These are phyloP conservation scores for Podospora appendiculata DNA, from an alignment of 495 filamentous ascomycete species.

Conservation along the genomic window DNA sequence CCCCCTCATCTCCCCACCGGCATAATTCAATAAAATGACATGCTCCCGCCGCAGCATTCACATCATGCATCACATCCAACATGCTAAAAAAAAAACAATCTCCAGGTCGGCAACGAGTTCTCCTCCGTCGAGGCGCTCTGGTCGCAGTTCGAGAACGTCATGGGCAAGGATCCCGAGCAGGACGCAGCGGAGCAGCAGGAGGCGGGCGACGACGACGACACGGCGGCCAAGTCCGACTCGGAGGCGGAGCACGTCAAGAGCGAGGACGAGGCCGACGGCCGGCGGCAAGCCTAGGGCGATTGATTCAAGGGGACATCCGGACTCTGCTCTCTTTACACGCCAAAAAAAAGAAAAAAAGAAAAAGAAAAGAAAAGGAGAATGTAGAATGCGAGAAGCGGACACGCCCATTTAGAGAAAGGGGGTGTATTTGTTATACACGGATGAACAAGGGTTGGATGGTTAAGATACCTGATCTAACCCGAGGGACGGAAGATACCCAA, in stretches of 20 bases:
- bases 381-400: no score
- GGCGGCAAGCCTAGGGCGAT: no score
- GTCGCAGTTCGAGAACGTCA: slow-evolving; percentile 95
- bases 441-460: no score
- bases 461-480: no score
- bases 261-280: slow-evolving; percentile 4
- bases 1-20: not conserved
- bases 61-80: not conserved
- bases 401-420: no score
- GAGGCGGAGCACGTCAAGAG: slow-evolving; percentile 10
- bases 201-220: slow-evolving; percentile 7
- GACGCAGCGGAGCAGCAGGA: slow-evolving; percentile 28
- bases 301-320: no score
- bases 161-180: slow-evolving; percentile 64
- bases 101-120: slow-evolving; percentile 90
- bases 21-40: no score
- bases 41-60: not conserved
- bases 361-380: no score
- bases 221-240: slow-evolving; percentile 15
- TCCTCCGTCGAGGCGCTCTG: slow-evolving; percentile 92
- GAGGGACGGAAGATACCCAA: no score
- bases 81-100: not conserved
- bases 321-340: no score
- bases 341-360: no score
- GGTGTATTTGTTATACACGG: no score